A percentile compares a stretch with the other conserved stretches of the same genome.
Conservation (phyloP, 1,284 basidiomycete species). For the Ustanciosporium gigantosporum region DNA sequence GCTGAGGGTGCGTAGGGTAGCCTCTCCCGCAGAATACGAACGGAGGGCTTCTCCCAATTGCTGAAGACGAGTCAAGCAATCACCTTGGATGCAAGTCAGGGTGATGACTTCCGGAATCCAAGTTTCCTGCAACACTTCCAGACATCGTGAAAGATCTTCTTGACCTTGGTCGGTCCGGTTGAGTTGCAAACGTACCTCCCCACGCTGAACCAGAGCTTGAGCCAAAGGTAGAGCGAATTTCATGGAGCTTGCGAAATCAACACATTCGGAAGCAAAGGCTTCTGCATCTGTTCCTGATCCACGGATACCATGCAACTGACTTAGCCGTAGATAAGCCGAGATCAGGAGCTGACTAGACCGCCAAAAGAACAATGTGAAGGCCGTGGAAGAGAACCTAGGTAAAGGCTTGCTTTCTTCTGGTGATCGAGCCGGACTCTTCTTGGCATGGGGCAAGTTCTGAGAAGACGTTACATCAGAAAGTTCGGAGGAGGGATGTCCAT, state of each 20-base stretch:
- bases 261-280: constrained; percentile 44
- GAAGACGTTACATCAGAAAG: constrained; percentile 2
- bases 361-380: constrained; percentile 27
- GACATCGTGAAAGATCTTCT: constrained; percentile 34
- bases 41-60: constrained; percentile 32
- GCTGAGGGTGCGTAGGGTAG: constrained; percentile 27
- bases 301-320: constrained; percentile 40
- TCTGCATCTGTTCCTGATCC: constrained; percentile 52
- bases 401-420: neutral
- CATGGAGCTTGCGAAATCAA: constrained; percentile 39
- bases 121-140: constrained; percentile 28
- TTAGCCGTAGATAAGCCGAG: constrained; percentile 27
- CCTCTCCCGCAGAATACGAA: constrained; percentile 32
- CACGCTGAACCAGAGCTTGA: constrained; percentile 35
- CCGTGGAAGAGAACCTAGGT: constrained; percentile 19
- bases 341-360: constrained; percentile 15
- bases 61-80: constrained; percentile 32
- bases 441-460: neutral
- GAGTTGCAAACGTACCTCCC: constrained; percentile 37
- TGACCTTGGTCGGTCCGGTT: constrained; percentile 25
- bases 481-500: neutral
- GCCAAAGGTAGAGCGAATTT: constrained; percentile 32
- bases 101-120: constrained; percentile 36
- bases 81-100: constrained; percentile 38
- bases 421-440: neutral